Evolutionary conservation across 441 rosid species (phyloP), one percentile per base, ranked within the genome.

Genomic region (Populus trichocarpa): DNA sequence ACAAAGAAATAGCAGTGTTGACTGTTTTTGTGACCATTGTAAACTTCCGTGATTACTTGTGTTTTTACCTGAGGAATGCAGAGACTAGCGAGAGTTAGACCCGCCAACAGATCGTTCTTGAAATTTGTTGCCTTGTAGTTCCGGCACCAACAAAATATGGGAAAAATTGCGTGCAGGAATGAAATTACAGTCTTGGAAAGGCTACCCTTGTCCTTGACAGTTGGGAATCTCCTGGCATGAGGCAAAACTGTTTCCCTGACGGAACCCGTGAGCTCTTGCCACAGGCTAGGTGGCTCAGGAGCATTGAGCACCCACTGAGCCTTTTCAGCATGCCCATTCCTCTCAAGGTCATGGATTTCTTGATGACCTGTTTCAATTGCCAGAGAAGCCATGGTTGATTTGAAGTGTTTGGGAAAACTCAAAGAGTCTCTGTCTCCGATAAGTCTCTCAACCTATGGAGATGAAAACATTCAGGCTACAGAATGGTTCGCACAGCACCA

Each of bases 31-130:
- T 5, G 0, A 61, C 26, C 26, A 22, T 9, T 2, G 13, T 26
- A 77, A 71, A 42, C 13, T 65, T 20, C 46, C n/a, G 25, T 14
- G 12, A 4, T 23, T 35, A 50, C 46, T 18, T 38, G n/a, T 25
- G 6, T n/a, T 13, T 32, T 26, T 77, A 92, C 99, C 90, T 93
- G 99, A 10, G 99, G 99, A 83, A 93, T 96, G 91, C 97, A 88
- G 77, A 96, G 97, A 86, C 99, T 96, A 46, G 99, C 98, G 8
- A 96, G 97, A 74, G 99, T 96, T 38, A 96, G 84, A 73, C 98
- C 98, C 2, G 97, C 95, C 89, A 96, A 61, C 61, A 96, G 81
- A 75, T 96, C 99, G 23, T 79, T 89, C 89, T 89, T 92, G 84
- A 96, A 89, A 77, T 87, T 86, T 0, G 87, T 68, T 18, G 81